These are phyloP conservation scores for Aspergillus sp. DNA, from an alignment of 2,329 filamentous ascomycete species.

Conservation along the genomic window DNA sequence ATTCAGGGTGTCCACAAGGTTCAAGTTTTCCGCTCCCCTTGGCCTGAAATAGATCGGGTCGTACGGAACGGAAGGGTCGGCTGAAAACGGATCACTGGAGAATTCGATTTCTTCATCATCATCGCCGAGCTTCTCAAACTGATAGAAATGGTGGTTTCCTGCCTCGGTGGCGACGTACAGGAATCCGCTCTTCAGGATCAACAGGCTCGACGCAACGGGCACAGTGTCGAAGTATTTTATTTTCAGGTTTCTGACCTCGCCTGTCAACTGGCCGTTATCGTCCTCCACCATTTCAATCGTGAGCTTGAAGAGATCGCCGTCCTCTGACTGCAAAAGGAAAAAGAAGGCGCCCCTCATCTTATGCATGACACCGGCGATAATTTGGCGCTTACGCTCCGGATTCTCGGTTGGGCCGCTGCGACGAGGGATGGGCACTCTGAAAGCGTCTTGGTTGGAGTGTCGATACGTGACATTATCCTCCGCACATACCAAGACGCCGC, in stretches of 20 bases:
- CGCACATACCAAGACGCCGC: constrained; percentile 87
- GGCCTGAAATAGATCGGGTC: constrained; percentile 79
- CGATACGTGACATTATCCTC: constrained; percentile 93
- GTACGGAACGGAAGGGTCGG: constrained; percentile 62
- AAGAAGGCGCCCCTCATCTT: constrained; percentile 96
- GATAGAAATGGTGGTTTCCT: constrained; percentile 90
- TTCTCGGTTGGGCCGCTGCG: constrained; percentile 83
- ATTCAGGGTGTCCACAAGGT: constrained; percentile 72
- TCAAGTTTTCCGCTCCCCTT: constrained; percentile 68
- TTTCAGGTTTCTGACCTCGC: constrained; percentile 72
- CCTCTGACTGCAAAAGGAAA: constrained; percentile 89
- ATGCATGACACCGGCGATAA: constrained; percentile 92
- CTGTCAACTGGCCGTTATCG: constrained; percentile 63
- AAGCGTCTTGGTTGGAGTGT: constrained; percentile 88
- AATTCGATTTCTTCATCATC: constrained; percentile 87
- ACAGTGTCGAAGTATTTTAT: constrained; percentile 99
- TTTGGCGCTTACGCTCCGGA: constrained; percentile 75
- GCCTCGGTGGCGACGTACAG: constrained; percentile 87
- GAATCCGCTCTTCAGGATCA: constrained; percentile 92
- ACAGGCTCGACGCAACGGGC: constrained; percentile 74
- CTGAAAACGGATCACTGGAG: constrained; percentile 69
- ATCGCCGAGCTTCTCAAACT: constrained; percentile 93
- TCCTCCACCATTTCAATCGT: constrained; percentile 86
- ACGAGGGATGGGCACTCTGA: constrained; percentile 80
- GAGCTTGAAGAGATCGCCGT: constrained; percentile 96